Conservation (phyloP, 164 flowering plant species). For the Vitis labrusca region DNA sequence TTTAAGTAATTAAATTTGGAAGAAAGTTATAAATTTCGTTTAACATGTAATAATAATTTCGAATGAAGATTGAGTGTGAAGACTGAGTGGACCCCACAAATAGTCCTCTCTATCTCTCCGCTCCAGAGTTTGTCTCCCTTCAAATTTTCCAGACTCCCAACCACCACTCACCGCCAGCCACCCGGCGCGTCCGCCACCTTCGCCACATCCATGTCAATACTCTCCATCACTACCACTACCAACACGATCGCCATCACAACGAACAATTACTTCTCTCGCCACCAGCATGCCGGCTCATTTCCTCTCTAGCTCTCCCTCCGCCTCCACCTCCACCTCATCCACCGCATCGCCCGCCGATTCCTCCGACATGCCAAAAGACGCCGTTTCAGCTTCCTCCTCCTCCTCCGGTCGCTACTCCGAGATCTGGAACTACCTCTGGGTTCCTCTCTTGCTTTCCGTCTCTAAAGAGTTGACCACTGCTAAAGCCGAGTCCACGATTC, state of each 20-base stretch:
- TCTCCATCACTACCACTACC: neutral
- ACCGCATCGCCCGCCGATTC: constrained; percentile 2
- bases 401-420: constrained; percentile 20
- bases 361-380: constrained; percentile 18
- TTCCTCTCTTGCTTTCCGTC: constrained; percentile 45
- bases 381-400: constrained; percentile 11
- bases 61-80: too few species aligned
- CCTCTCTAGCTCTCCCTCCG: constrained; percentile 16
- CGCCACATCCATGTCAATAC: neutral
- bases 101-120: too few species aligned
- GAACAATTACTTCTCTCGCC: neutral
- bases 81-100: too few species aligned
- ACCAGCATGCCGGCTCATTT: constrained; percentile 19
- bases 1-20: too few species aligned
- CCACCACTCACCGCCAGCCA: too few species aligned
- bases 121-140: too few species aligned
- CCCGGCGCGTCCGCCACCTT: neutral
- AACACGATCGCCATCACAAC: too few species aligned
- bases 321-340: constrained; percentile 11
- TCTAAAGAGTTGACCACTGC: constrained; percentile 37
- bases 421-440: constrained; percentile 48
- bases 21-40: too few species aligned
- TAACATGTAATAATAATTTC: too few species aligned
- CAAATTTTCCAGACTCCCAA: too few species aligned
- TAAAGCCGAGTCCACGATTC: constrained; percentile 37